These are phyloP conservation scores for Lanmaoa pseudosensibilis DNA, from an alignment of 768 basidiomycete genomes.

Conservation along the genomic window DNA sequence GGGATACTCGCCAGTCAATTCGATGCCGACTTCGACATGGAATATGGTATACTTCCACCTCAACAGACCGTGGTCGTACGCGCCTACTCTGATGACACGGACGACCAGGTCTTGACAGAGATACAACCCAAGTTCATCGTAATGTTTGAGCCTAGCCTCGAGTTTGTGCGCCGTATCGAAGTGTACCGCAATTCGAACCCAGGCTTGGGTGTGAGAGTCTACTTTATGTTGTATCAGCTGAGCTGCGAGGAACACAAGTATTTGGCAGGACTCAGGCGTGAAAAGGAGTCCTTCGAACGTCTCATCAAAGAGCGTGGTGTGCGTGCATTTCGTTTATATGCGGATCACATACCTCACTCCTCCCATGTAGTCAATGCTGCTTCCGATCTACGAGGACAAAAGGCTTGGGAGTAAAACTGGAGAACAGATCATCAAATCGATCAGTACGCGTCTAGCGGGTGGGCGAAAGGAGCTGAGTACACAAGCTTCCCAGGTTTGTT, in stretches of 20 bases:
- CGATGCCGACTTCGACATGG: constrained; percentile 63
- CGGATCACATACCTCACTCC: neutral
- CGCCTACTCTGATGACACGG: constrained; percentile 88
- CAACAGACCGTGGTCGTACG: constrained; percentile 84
- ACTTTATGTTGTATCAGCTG: constrained; percentile 93
- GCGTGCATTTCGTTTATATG: constrained; percentile 32
- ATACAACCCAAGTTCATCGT: constrained; percentile 89
- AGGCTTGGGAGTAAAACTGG: constrained; percentile 37
- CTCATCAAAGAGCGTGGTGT: constrained; percentile 92
- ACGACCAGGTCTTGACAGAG: constrained; percentile 85
- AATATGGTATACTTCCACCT: constrained; percentile 77
- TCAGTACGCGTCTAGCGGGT: constrained; percentile 84
- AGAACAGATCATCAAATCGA: constrained; percentile 72
- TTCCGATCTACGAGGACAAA: constrained; percentile 73
- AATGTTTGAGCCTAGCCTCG: constrained; percentile 93
- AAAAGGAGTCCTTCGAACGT: constrained; percentile 92
- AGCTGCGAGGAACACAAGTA: constrained; percentile 97
- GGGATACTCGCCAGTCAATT: constrained; percentile 34
- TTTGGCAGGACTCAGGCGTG: constrained; percentile 80
- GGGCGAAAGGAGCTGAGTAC: constrained; percentile 67
- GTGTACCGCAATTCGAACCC: constrained; percentile 86
- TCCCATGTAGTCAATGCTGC: constrained; percentile 72
- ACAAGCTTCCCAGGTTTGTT: constrained; percentile 61
- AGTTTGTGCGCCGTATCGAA: constrained; percentile 91
- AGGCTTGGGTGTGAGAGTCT: constrained; percentile 81